These are phyloP conservation scores for Ichthyophthirius multifiliis DNA, from an alignment of 169 alveolate species.

Conservation along the genomic window DNA sequence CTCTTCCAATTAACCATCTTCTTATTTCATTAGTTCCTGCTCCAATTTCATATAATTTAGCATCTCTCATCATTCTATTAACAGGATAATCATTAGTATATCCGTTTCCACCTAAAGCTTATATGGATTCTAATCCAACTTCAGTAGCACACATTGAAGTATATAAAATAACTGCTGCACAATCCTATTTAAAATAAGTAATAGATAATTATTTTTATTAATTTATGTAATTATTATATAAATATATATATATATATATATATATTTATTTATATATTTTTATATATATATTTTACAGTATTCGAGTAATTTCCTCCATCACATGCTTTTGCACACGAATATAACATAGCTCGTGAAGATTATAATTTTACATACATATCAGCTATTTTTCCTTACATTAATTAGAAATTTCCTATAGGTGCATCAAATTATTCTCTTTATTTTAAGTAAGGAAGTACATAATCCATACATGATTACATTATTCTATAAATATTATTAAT, in stretches of 20 bases:
- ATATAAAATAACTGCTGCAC: slow-evolving; percentile 74
- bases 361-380: slow-evolving; percentile 72
- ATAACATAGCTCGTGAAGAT: slow-evolving; percentile 66
- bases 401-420: slow-evolving; percentile 65
- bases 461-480: slow-evolving; percentile 79
- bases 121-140: slow-evolving; percentile 73
- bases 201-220: not conserved
- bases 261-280: too few species aligned
- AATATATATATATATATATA: too few species aligned
- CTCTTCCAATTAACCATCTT: slow-evolving; percentile 83
- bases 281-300: slow-evolving; percentile 11
- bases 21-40: slow-evolving; percentile 89
- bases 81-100: slow-evolving; percentile 77
- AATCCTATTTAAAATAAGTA: slow-evolving; percentile 45
- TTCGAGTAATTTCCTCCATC: slow-evolving; percentile 53
- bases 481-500: not conserved
- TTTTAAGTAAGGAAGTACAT: slow-evolving; percentile 59
- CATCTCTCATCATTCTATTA: slow-evolving; percentile 81
- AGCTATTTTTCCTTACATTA: slow-evolving; percentile 82
- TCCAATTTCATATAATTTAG: slow-evolving; percentile 88
- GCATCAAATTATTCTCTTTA: slow-evolving; percentile 75
- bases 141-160: slow-evolving; percentile 61
- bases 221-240: too few species aligned
- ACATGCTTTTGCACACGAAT: slow-evolving; percentile 52
- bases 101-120: slow-evolving; percentile 83